A percentile compares a stretch with the other conserved stretches of the same genome.
These are phyloP conservation scores for Acanthamoeba lugdunensis DNA, from an alignment of 208 protist genomes.

Conservation along the genomic window DNA sequence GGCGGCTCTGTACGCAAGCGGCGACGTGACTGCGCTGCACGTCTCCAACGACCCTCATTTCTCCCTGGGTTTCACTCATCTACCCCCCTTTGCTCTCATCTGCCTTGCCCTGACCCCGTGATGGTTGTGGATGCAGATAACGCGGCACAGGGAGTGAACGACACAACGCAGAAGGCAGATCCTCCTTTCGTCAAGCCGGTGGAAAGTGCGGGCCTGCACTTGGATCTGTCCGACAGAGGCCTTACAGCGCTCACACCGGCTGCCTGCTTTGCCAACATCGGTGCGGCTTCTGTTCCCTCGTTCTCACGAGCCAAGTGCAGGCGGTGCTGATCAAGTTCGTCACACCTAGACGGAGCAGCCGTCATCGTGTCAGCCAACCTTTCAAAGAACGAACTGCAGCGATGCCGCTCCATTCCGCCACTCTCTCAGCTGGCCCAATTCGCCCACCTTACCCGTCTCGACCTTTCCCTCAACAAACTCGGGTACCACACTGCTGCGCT, in stretches of 20 bases:
- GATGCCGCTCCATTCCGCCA: not conserved
- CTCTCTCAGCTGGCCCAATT: not conserved
- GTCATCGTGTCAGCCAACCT: not conserved
- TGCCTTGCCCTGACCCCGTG: not conserved
- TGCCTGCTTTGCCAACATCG: not conserved
- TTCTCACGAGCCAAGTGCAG: not conserved
- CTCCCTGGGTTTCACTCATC: not conserved
- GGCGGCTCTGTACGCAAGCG: not conserved
- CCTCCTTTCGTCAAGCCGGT: not conserved
- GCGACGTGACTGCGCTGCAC: conserved; percentile 8
- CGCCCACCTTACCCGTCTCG: not conserved
- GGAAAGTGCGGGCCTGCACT: not conserved
- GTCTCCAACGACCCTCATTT: not conserved
- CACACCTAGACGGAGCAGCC: not conserved
- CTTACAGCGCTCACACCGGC: not conserved
- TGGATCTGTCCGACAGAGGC: not conserved
- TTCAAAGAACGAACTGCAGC: not conserved
- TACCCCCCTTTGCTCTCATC: too few relatives aligned
- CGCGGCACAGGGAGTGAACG: not conserved
- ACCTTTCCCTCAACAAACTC: conserved; percentile 10
- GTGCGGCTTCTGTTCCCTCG: not conserved
- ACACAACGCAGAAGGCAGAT: not conserved
- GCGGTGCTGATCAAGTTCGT: not conserved
- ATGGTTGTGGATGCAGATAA: not conserved
- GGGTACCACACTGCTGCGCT: not conserved